Evolutionary conservation across 805 yeast species (phyloP).

Genomic region (Blastobotrys parvus): DNA sequence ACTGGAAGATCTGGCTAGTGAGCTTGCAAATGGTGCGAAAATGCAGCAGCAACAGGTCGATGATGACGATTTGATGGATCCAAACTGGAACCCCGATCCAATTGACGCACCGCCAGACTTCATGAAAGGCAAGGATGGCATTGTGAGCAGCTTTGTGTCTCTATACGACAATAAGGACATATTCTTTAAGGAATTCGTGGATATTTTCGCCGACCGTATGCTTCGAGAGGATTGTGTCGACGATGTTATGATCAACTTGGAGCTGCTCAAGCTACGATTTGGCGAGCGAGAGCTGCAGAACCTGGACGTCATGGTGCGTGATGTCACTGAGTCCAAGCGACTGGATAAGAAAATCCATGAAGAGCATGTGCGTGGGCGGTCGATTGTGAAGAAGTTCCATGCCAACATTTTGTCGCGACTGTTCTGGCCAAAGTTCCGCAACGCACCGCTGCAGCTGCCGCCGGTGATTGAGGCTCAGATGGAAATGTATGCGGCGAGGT

Average conservation of each 20-base stretch:
- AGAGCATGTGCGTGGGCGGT: conserved; percentile 3
- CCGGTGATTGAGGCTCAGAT: conserved; percentile 28
- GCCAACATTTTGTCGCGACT: conserved; percentile 64
- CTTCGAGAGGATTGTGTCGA: conserved; percentile 31
- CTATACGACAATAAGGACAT: conserved; percentile 62
- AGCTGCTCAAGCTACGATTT: conserved; percentile 51
- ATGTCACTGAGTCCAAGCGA: conserved; percentile 48
- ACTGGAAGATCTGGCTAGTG: conserved; percentile 19
- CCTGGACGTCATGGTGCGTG: conserved; percentile 78
- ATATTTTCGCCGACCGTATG: conserved; percentile 50
- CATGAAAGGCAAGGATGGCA: conserved; percentile 49
- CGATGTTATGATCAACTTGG: conserved; percentile 35
- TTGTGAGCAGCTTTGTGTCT: conserved; percentile 61
- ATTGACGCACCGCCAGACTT: conserved; percentile 86
- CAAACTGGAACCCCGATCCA: conserved; percentile 79
- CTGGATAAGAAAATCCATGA: conserved; percentile 35
- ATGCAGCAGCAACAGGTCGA: too few relatives aligned
- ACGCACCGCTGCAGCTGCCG: conserved; percentile 44
- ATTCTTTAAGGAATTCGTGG: conserved; percentile 57
- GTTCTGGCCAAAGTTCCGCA: conserved; percentile 66
- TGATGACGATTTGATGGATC: conserved; percentile 36
- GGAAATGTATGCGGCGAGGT: conserved; percentile 38
- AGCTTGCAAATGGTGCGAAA: too few relatives aligned
- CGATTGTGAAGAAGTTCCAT: conserved; percentile 29
- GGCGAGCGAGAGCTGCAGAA: conserved; percentile 58